Conservation (phyloP, 768 basidiomycete species). For the Mycena galericulata region DNA sequence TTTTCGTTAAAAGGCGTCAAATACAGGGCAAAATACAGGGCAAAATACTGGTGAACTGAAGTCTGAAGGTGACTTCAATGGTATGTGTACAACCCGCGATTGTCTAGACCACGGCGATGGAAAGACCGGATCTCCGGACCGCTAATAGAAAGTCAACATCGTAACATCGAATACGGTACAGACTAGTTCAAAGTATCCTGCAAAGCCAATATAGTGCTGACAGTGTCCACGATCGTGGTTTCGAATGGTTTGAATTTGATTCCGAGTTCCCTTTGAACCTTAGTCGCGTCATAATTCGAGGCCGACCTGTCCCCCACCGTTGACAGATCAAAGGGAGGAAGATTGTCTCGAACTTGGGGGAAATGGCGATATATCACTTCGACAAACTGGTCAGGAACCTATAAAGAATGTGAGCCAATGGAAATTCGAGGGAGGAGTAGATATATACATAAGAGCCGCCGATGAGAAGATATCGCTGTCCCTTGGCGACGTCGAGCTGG, state of each 20-base stretch:
- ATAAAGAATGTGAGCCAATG: too few relatives aligned
- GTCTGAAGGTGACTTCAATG: too few relatives aligned
- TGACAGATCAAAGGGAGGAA: conserved; percentile 9
- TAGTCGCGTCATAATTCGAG: conserved; percentile 20
- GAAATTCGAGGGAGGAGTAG: too few relatives aligned
- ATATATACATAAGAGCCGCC: conserved; percentile 21
- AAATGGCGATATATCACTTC: conserved; percentile 23
- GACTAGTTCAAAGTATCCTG: background rate
- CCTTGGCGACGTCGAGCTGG: conserved; percentile 21
- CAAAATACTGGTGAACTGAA: too few relatives aligned
- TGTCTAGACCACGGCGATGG: too few relatives aligned
- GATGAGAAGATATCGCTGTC: conserved; percentile 33
- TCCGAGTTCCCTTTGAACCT: conserved; percentile 21
- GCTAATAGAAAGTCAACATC: too few relatives aligned
- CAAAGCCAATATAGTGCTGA: conserved; percentile 5
- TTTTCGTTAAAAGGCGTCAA: too few relatives aligned
- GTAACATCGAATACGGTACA: too few relatives aligned
- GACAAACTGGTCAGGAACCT: conserved; percentile 23
- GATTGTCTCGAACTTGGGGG: conserved; percentile 20
- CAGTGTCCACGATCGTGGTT: conserved; percentile 15
- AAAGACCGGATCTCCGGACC: too few relatives aligned
- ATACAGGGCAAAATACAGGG: too few relatives aligned
- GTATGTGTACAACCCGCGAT: too few relatives aligned
- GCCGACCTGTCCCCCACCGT: background rate
- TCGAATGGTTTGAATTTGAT: conserved; percentile 19